These are phyloP conservation scores for Hemileccinum impolitum DNA, from an alignment of 768 basidiomycete genomes.

Conservation along the genomic window DNA sequence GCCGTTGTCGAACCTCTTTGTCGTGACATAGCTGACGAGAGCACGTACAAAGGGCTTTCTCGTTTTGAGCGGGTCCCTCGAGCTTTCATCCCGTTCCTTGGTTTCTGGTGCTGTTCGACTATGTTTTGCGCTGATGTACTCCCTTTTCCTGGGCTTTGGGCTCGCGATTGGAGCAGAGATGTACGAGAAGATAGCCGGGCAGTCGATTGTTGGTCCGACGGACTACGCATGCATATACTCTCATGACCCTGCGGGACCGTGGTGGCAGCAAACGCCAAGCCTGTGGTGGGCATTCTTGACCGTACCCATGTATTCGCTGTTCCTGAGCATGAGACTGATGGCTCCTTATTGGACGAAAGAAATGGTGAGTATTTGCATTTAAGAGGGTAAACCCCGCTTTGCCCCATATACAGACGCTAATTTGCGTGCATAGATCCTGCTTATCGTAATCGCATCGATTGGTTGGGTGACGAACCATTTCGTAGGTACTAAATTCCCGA, in stretches of 20 bases:
- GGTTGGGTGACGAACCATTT: conserved; percentile 81
- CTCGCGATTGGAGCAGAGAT: conserved; percentile 75
- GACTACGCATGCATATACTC: conserved; percentile 60
- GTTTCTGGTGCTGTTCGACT: conserved; percentile 82
- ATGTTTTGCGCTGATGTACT: conserved; percentile 76
- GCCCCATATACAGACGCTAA: not conserved
- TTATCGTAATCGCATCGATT: conserved; percentile 56
- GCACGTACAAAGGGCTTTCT: conserved; percentile 49
- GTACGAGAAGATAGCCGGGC: conserved; percentile 54
- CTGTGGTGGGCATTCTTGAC: conserved; percentile 74
- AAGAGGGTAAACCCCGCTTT: too few relatives aligned
- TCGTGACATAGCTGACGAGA: not conserved
- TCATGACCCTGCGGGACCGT: conserved; percentile 56
- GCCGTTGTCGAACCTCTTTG: not conserved
- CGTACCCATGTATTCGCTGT: conserved; percentile 66
- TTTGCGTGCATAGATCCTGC: conserved; percentile 35
- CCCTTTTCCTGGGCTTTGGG: conserved; percentile 77
- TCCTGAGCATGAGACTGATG: conserved; percentile 62
- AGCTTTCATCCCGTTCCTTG: conserved; percentile 77
- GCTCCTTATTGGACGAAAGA: conserved; percentile 57
- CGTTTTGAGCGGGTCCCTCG: conserved; percentile 69
- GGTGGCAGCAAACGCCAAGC: conserved; percentile 73
- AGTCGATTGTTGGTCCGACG: conserved; percentile 43
- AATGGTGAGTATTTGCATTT: conserved; percentile 38
- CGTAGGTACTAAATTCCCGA: conserved; percentile 53